Conservation (phyloP, 768 basidiomycete genomes). For the Kwoniella pini region DNA sequence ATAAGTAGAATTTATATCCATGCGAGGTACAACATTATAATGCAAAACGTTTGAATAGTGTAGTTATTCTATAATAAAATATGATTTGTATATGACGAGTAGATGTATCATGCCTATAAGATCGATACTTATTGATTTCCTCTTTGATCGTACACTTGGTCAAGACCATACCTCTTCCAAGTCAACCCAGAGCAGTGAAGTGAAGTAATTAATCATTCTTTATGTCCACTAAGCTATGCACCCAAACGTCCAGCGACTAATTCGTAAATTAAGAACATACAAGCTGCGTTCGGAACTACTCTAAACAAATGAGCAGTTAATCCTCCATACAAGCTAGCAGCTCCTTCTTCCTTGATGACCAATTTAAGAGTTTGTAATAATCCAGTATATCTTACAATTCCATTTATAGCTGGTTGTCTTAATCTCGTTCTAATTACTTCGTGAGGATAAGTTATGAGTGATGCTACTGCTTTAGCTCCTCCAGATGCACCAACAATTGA, state of each 20-base stretch:
- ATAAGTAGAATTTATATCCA: too few species aligned
- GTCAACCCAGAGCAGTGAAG: too few species aligned
- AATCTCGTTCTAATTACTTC: slow-evolving; percentile 93
- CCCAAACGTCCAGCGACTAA: slow-evolving; percentile 56
- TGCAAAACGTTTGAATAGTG: too few species aligned
- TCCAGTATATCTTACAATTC: slow-evolving; percentile 79
- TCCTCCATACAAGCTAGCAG: slow-evolving; percentile 81
- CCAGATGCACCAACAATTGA: slow-evolving; percentile 84
- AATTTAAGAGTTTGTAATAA: slow-evolving; percentile 79
- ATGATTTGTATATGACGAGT: too few species aligned
- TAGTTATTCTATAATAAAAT: too few species aligned
- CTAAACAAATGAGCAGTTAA: slow-evolving; percentile 93
- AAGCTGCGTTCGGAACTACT: slow-evolving; percentile 93
- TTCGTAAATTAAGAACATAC: slow-evolving; percentile 97
- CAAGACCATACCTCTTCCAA: background rate
- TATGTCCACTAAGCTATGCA: background rate
- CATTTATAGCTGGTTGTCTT: slow-evolving; percentile 74
- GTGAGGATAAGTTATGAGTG: slow-evolving; percentile 94
- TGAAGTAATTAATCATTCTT: too few species aligned
- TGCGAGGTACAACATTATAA: too few species aligned
- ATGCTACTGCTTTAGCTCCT: slow-evolving; percentile 88
- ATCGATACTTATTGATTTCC: too few species aligned
- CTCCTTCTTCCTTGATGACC: slow-evolving; percentile 83
- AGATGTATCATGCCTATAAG: too few species aligned
- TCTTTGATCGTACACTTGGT: too few species aligned